These are phyloP conservation scores for Trichoderma asperelloides DNA, from an alignment of 495 filamentous ascomycete genomes.

Conservation along the genomic window DNA sequence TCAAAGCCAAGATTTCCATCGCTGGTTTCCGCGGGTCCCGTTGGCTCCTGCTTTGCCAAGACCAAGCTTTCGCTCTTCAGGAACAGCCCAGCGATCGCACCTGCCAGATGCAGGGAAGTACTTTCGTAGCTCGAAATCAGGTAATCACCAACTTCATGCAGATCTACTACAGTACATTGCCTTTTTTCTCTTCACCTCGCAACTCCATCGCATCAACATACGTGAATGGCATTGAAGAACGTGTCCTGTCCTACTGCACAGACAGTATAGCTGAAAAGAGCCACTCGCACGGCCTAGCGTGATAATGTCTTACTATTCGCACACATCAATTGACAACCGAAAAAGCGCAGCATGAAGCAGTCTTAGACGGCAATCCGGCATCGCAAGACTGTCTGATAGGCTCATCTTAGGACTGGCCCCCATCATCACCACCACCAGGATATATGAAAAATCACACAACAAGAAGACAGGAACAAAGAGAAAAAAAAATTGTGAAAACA, in stretches of 20 bases:
- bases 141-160: background rate
- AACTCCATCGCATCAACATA: background rate
- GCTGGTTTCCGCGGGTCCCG: background rate
- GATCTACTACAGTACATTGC: no score
- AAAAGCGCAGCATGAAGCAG: background rate
- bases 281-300: background rate
- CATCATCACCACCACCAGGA: background rate
- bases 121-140: background rate
- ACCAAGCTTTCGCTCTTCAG: background rate
- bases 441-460: background rate
- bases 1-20: background rate
- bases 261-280: background rate
- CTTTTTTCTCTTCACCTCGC: background rate
- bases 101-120: background rate
- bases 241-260: background rate
- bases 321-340: background rate
- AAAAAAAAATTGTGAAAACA: no score
- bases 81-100: slow-evolving; percentile 1
- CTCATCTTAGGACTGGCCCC: background rate
- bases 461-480: background rate
- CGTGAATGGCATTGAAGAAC: background rate
- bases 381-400: background rate
- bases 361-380: background rate
- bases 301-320: background rate
- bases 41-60: background rate